These are phyloP conservation scores for Pseudogymnoascus sp. DNA, from an alignment of 2,329 filamentous ascomycete species.

Conservation along the genomic window DNA sequence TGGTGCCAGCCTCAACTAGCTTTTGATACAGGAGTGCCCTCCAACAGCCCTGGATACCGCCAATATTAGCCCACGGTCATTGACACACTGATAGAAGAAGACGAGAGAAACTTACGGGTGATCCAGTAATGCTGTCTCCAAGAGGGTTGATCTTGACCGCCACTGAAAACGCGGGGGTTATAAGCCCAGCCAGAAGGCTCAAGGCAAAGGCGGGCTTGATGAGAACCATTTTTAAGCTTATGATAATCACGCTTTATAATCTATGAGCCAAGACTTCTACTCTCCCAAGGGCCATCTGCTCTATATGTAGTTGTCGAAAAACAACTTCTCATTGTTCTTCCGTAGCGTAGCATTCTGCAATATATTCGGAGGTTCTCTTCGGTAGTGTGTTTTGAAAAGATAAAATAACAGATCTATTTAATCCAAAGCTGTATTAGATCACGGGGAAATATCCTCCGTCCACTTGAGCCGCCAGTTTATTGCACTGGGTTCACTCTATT, in stretches of 20 bases:
- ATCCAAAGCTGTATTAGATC: background rate
- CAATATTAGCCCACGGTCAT: background rate
- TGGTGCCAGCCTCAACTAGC: conserved; percentile 26
- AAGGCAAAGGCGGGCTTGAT: background rate
- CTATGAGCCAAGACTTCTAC: background rate
- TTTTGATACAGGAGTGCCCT: conserved; percentile 29
- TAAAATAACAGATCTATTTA: background rate
- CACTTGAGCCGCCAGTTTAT: background rate
- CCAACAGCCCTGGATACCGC: conserved; percentile 25
- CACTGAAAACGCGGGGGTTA: background rate
- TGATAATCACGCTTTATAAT: background rate
- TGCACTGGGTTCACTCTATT: background rate
- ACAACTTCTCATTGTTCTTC: background rate
- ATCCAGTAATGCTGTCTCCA: conserved; percentile 1
- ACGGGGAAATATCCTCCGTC: background rate
- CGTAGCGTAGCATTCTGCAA: background rate
- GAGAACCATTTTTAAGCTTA: background rate
- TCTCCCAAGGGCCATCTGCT: background rate
- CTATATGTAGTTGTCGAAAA: background rate
- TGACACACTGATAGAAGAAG: background rate
- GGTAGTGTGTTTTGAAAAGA: background rate
- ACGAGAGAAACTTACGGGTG: background rate
- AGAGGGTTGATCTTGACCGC: conserved; percentile 3
- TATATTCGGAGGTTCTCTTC: conserved; percentile 1
- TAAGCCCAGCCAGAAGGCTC: background rate